A percentile compares a stretch with the other conserved stretches of the same genome.
phyloP scores from a whole-genome alignment of 352 stramenopile species.

The Phytophthora fragariae region DNA sequence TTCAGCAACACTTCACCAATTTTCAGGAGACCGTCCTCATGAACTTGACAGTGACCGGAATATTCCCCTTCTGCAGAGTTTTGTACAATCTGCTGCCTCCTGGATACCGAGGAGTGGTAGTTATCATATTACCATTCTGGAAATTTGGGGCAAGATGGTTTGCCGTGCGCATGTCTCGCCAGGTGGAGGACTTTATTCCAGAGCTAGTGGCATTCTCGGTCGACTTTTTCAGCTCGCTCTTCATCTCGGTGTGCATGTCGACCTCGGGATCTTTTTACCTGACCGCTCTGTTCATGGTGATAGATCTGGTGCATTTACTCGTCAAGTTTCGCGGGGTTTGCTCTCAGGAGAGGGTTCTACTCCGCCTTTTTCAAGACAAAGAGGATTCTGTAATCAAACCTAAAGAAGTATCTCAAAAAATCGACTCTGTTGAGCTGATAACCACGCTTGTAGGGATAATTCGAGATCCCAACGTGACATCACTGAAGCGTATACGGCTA shows the following conservation, averaged over 20 bases:
- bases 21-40: not conserved
- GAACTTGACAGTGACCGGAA: not conserved
- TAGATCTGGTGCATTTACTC: not conserved
- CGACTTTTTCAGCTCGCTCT: constrained; percentile 28
- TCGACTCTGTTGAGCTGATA: not conserved
- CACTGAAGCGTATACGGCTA: not conserved
- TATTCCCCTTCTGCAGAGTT: constrained; percentile 12
- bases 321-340: constrained; percentile 12
- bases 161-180: not conserved
- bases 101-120: not conserved
- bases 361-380: not conserved
- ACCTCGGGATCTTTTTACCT: constrained; percentile 9
- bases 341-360: not conserved
- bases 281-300: constrained; percentile 3
- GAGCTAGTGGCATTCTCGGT: constrained; percentile 17
- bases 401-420: not conserved
- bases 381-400: not conserved
- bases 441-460: not conserved
- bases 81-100: constrained; percentile 4
- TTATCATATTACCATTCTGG: constrained; percentile 12
- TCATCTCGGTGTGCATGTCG: constrained; percentile 26
- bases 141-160: constrained; percentile 13
- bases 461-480: not conserved
- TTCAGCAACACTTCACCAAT: not conserved
- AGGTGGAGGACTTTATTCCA: constrained; percentile 25